Evolutionary conservation across 176 grass and related monocot species (phyloP).

Genomic region (Zizania latifolia): DNA sequence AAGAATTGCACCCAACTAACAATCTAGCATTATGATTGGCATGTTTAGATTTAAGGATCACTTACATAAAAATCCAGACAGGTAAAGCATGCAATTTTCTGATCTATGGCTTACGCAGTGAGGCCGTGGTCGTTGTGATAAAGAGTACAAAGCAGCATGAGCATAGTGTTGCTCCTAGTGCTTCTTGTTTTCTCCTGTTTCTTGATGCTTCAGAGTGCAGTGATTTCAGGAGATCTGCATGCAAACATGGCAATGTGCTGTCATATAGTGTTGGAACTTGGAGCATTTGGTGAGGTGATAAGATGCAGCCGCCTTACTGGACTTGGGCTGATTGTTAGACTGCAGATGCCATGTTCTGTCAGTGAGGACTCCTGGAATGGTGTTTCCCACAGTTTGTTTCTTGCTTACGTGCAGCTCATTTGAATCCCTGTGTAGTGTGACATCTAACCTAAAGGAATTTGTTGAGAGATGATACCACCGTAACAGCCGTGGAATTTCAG

Average conservation of each 20-base stretch:
- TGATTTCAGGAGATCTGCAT: background rate
- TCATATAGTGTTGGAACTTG: background rate
- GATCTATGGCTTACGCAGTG: slow-evolving; percentile 4
- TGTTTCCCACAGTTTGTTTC: background rate
- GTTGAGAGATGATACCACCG: too few relatives aligned
- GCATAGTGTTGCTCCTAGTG: slow-evolving; percentile 38
- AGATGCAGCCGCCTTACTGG: slow-evolving; percentile 27
- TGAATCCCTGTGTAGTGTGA: too few relatives aligned
- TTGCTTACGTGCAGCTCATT: too few relatives aligned
- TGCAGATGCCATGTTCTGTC: background rate
- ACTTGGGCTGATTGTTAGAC: slow-evolving; percentile 28
- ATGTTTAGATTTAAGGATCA: background rate
- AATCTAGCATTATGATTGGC: background rate
- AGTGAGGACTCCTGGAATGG: background rate
- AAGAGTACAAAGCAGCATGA: slow-evolving; percentile 40
- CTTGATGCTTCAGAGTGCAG: background rate
- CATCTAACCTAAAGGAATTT: too few relatives aligned
- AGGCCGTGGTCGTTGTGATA: slow-evolving; percentile 12
- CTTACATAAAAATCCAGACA: background rate
- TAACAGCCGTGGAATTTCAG: too few relatives aligned
- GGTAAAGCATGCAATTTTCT: background rate
- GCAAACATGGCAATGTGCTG: background rate
- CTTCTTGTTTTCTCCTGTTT: background rate
- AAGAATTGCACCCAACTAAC: background rate
- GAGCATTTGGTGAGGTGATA: background rate